Percentiles rank a stretch among this genome's conserved stretches.
Conservation (phyloP, 192 early-diverging fungal species). For the Coemansia asiatica region DNA sequence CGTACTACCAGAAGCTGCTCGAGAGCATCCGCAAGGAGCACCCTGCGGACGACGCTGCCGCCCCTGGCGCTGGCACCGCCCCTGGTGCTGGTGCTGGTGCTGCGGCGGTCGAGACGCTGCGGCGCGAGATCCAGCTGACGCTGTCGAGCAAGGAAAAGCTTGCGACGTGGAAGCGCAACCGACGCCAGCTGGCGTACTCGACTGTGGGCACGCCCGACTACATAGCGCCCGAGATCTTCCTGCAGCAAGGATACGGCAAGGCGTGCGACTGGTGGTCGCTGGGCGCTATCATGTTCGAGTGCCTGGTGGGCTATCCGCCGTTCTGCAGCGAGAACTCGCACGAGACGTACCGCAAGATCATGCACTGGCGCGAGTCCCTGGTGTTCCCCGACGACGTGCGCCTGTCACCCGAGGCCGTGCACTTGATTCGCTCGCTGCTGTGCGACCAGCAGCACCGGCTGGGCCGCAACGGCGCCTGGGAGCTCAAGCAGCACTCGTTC, state of each 20-base stretch:
- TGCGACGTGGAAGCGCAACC: constrained; percentile 98
- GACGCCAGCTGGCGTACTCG: constrained; percentile 91
- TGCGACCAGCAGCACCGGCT: constrained; percentile 86
- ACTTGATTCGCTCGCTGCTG: constrained; percentile 86
- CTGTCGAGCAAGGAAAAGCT: constrained; percentile 91
- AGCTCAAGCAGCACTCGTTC: constrained; percentile 92
- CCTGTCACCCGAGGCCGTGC: constrained; percentile 86
- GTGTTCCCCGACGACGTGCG: constrained; percentile 92
- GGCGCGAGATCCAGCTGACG: constrained; percentile 84
- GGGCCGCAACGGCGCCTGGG: constrained; percentile 75
- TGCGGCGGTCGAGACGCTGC: constrained; percentile 57
- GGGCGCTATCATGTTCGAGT: constrained; percentile 99
- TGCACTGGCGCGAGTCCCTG: constrained; percentile 91
- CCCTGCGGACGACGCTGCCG: constrained; percentile 43
- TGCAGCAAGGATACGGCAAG: constrained; percentile 91
- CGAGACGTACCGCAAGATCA: constrained; percentile 98
- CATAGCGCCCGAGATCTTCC: constrained; percentile 95
- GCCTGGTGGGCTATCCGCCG: constrained; percentile 95
- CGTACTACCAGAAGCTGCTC: constrained; percentile 84
- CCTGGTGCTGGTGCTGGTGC: constrained; percentile 4
- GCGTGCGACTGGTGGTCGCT: constrained; percentile 99
- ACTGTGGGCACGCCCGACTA: constrained; percentile 99
- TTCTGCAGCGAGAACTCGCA: constrained; percentile 95
- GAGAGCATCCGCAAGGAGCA: constrained; percentile 66
- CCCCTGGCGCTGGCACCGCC: constrained; percentile 31